Conservation (phyloP, 352 stramenopile genomes). For the Thalassiosira sp. region DNA sequence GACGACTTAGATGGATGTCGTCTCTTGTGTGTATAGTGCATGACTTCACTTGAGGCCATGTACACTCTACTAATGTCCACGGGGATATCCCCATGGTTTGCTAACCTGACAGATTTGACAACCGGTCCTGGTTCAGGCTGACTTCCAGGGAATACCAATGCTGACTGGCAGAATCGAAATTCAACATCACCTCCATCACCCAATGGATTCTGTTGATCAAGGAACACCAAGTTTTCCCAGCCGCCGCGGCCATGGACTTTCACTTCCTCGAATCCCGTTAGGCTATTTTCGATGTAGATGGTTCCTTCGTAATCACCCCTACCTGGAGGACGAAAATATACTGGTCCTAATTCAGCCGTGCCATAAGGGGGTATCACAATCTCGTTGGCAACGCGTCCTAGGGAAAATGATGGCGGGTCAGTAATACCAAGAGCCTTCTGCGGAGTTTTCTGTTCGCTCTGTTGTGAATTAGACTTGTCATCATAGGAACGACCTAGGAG, state of each 20-base stretch:
- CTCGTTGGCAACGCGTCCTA: conserved; percentile 66
- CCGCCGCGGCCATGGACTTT: conserved; percentile 59
- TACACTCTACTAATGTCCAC: conserved; percentile 54
- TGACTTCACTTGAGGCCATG: conserved; percentile 61
- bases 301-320: conserved; percentile 56
- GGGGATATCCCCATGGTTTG: conserved; percentile 67
- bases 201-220: conserved; percentile 47
- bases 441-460: conserved; percentile 11
- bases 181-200: conserved; percentile 70
- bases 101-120: conserved; percentile 66
- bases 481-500: conserved; percentile 48
- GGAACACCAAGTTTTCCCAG: conserved; percentile 75
- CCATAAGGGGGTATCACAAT: conserved; percentile 75
- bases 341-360: conserved; percentile 69
- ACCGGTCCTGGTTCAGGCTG: conserved; percentile 29
- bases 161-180: conserved; percentile 65
- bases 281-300: conserved; percentile 80
- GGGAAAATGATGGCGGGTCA: conserved; percentile 68
- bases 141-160: conserved; percentile 75
- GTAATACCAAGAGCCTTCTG: conserved; percentile 30
- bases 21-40: conserved; percentile 53
- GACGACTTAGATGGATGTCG: conserved; percentile 32
- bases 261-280: conserved; percentile 79
- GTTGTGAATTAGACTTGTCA: background rate
- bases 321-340: conserved; percentile 78